Base-by-base conservation (phyloP, 2,329 filamentous ascomycete genomes). In the Epicoccum sorghinum region DNA sequence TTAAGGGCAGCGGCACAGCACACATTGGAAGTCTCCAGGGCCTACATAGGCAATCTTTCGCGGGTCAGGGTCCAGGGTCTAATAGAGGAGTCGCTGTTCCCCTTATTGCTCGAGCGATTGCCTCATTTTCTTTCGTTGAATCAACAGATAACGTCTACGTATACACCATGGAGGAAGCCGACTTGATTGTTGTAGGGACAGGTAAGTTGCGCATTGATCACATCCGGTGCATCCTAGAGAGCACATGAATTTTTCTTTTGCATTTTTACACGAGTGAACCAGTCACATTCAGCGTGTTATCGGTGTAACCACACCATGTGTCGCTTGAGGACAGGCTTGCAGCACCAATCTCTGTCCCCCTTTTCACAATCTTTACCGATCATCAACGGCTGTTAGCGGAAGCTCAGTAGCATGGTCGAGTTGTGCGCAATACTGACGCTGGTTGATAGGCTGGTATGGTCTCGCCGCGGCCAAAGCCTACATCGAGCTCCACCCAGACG, bases 401-500 rank as follows among this genome's bases (percentile, higher is more conserved):
- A 33, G 33, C 9, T 41, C 36, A 24, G 14, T 42, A 41, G 41
- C 37, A 39, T 18, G 6, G 24, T 37, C 29, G 10, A 6, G 7
- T 25, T 10, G 35, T 9, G 23, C 18, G 23, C 27, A 18, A 42
- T n/a, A 43, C 45, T 55, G 14, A 47, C 38, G n/a, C 41, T 35
- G 22, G 37, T 18, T 27, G 22, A 76, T 78, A 23, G 55, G 55
- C 13, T 57, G 55, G 55, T 54, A 53, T 14, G 55, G 55, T 27
- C 79, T 66, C 77, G 76, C 55, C 12, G 50, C 47, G 32, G 55
- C 55, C 33, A 57, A 50, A 45, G 41, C 55, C 33, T 78, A 78
- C 54, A 69, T 79, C 3, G 71, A 77, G 36, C 59, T 78, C n/a
- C 72, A 79, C 46, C 75, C 75, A 0, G 55, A 63, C 22, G 66